These are phyloP conservation scores for Parastagonospora nodorum DNA, from an alignment of 2,329 filamentous ascomycete genomes.

Conservation along the genomic window DNA sequence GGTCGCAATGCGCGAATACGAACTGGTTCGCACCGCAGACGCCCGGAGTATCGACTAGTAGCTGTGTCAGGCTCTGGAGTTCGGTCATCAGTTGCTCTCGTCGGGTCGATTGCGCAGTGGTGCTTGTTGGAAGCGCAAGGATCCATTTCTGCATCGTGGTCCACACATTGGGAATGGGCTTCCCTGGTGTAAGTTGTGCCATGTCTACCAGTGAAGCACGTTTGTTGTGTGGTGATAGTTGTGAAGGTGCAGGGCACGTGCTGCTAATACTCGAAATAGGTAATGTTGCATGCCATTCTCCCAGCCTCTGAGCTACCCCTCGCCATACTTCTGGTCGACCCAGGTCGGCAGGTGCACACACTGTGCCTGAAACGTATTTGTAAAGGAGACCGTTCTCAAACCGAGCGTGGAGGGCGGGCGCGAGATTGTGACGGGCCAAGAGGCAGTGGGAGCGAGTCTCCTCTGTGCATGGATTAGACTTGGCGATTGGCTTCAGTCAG, in stretches of 20 bases:
- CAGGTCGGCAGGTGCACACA: constrained; percentile 80
- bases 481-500: constrained; percentile 3
- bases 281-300: constrained; percentile 86
- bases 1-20: constrained; percentile 93
- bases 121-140: constrained; percentile 75
- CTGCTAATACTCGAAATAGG: constrained; percentile 59
- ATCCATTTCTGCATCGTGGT: constrained; percentile 97
- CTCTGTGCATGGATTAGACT: constrained; percentile 49
- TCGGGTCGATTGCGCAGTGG: constrained; percentile 69
- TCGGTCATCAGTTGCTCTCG: constrained; percentile 74
- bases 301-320: constrained; percentile 81
- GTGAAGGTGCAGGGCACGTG: constrained; percentile 41
- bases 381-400: constrained; percentile 98
- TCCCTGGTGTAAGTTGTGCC: constrained; percentile 61
- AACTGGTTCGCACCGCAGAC: constrained; percentile 73
- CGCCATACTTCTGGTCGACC: constrained; percentile 75
- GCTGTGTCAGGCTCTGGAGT: constrained; percentile 69
- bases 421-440: constrained; percentile 80
- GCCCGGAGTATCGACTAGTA: constrained; percentile 77
- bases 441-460: constrained; percentile 77
- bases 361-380: constrained; percentile 80
- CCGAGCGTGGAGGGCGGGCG: constrained; percentile 83
- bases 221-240: constrained; percentile 38
- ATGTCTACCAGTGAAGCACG: constrained; percentile 44
- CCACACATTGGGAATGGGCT: constrained; percentile 86